phyloP scores from a whole-genome alignment of 306 rosid genomes.

The Castanea mollissima region DNA sequence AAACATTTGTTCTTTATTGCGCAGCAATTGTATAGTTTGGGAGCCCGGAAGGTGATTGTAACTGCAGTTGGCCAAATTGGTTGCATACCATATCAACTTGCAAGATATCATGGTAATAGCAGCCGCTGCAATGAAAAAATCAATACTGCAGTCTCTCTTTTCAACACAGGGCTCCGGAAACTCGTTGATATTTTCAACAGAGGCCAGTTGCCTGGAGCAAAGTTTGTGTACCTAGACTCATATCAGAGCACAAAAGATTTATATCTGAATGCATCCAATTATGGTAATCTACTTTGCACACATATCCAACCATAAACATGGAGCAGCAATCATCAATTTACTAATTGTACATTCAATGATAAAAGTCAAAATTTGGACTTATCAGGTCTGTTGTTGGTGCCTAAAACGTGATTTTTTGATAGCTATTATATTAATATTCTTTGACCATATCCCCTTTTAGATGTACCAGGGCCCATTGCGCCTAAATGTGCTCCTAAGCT shows the following conservation, averaged over 20 bases:
- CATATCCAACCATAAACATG: not conserved
- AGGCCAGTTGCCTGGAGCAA: conserved; percentile 72
- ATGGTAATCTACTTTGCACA: conserved; percentile 35
- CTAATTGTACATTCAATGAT: too few species aligned
- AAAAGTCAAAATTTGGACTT: too few species aligned
- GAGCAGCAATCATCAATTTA: too few species aligned
- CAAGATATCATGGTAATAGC: conserved; percentile 55
- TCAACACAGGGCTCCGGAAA: conserved; percentile 66
- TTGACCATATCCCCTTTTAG: too few species aligned
- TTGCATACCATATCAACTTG: conserved; percentile 85
- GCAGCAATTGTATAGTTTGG: conserved; percentile 70
- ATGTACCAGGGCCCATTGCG: too few species aligned
- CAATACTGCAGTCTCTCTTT: conserved; percentile 58
- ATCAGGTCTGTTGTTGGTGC: too few species aligned
- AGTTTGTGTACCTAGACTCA: conserved; percentile 72
- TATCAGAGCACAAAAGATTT: conserved; percentile 60
- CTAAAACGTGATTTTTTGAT: too few species aligned
- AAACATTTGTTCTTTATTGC: not conserved
- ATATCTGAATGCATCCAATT: conserved; percentile 39
- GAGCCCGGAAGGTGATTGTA: conserved; percentile 87
- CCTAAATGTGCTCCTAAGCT: too few species aligned
- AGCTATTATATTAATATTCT: too few species aligned
- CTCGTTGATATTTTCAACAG: conserved; percentile 62
- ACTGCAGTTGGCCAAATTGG: conserved; percentile 82
- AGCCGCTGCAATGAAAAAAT: conserved; percentile 73